Evolutionary conservation across 345 rosid genomes (phyloP).

Genomic region (Camelina hispida): DNA sequence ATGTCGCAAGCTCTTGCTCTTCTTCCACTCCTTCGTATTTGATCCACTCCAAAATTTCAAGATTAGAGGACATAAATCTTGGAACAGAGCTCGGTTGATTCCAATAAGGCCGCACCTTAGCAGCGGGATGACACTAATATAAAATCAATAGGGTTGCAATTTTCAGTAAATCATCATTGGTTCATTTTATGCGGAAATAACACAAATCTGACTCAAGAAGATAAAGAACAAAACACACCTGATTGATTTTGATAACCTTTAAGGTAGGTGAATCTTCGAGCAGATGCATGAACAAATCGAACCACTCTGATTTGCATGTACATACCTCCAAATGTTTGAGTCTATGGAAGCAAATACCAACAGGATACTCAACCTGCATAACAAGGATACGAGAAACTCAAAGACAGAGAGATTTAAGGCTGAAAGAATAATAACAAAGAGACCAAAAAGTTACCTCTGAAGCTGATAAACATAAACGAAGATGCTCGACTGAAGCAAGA

Average conservation of each 20-base stretch:
- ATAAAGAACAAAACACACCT: conserved; percentile 17
- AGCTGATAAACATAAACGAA: conserved; percentile 35
- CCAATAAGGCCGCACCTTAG: not conserved
- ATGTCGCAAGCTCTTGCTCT: conserved; percentile 30
- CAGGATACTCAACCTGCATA: conserved; percentile 23
- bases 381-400: not conserved
- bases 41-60: conserved; percentile 31
- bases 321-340: conserved; percentile 30
- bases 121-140: conserved; percentile 19
- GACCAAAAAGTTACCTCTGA: conserved; percentile 22
- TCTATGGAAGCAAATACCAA: conserved; percentile 20
- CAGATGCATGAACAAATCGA: conserved; percentile 20
- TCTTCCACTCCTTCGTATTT: conserved; percentile 7
- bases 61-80: conserved; percentile 19
- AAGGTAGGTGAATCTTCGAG: conserved; percentile 33
- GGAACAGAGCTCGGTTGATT: conserved; percentile 28
- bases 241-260: conserved; percentile 29
- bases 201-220: not conserved
- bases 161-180: not conserved
- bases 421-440: not conserved
- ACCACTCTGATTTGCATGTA: conserved; percentile 35
- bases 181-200: not conserved
- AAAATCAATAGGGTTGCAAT: not conserved
- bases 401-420: not conserved
- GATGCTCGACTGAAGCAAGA: conserved; percentile 17